These are phyloP conservation scores for Monosporozyma unispora DNA, from an alignment of 805 yeast genomes.

Conservation along the genomic window DNA sequence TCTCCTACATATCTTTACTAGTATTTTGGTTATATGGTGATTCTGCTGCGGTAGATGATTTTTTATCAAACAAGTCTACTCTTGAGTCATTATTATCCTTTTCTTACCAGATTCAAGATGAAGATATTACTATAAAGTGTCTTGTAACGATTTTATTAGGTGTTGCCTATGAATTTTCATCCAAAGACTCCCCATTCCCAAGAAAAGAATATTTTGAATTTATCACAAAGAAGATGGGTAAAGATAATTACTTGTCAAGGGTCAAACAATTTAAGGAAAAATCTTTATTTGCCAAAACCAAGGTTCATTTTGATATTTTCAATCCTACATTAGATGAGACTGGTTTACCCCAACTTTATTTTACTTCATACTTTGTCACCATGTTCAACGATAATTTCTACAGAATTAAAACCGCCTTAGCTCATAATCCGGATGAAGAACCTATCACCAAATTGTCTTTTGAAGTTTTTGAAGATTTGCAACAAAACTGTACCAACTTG, in stretches of 20 bases:
- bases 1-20: constrained; percentile 69
- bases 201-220: constrained; percentile 53
- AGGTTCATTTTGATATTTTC: constrained; percentile 39
- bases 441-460: constrained; percentile 60
- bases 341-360: constrained; percentile 80
- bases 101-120: constrained; percentile 42
- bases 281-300: constrained; percentile 43
- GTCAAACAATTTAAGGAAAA: constrained; percentile 64
- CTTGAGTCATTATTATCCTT: constrained; percentile 61
- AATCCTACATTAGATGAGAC: constrained; percentile 59
- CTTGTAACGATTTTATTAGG: constrained; percentile 67
- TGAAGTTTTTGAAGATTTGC: constrained; percentile 38
- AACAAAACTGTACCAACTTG: constrained; percentile 29
- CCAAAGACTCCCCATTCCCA: constrained; percentile 42
- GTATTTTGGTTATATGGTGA: constrained; percentile 75
- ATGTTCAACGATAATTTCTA: constrained; percentile 61
- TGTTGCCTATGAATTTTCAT: constrained; percentile 73
- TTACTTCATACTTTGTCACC: constrained; percentile 53
- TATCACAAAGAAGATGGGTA: constrained; percentile 65
- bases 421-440: constrained; percentile 64
- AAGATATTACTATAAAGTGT: constrained; percentile 59
- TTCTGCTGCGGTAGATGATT: constrained; percentile 61
- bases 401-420: constrained; percentile 61
- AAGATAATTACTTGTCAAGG: constrained; percentile 66
- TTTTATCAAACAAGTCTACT: constrained; percentile 58